These are phyloP conservation scores for Corymbia maculata DNA, from an alignment of 345 rosid species.

Conservation along the genomic window DNA sequence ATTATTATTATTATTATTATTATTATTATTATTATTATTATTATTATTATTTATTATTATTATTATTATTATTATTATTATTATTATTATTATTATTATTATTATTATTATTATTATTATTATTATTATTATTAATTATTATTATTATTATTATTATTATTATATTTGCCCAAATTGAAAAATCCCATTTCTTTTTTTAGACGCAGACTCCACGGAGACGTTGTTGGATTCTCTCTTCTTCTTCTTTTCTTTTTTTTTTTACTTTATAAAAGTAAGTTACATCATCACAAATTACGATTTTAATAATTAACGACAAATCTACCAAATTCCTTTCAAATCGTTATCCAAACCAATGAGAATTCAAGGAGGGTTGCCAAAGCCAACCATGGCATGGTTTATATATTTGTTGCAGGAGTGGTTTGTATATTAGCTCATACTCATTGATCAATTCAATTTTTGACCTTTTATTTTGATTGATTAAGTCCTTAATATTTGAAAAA, in stretches of 20 bases:
- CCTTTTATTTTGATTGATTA: neutral
- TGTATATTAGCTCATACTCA: no score
- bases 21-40: no score
- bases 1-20: no score
- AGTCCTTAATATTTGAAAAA: neutral
- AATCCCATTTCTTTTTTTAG: neutral
- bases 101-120: no score
- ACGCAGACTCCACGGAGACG: neutral
- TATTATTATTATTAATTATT: no score
- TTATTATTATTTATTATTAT: neutral
- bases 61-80: no score
- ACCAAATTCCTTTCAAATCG: neutral
- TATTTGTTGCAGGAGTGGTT: no score
- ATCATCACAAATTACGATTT: neutral
- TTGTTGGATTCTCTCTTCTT: neutral
- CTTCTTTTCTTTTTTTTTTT: neutral
- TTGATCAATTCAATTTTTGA: neutral
- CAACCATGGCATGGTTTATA: no score
- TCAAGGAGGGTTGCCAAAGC: no score
- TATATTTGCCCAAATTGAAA: neutral
- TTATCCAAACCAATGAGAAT: neutral
- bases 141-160: no score
- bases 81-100: neutral
- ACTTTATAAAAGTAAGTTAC: neutral
- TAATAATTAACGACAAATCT: neutral